Percentiles rank a stretch among this genome's conserved stretches.
These are phyloP conservation scores for Botrytis sinoallii DNA, from an alignment of 2,329 filamentous ascomycete genomes.

Conservation along the genomic window DNA sequence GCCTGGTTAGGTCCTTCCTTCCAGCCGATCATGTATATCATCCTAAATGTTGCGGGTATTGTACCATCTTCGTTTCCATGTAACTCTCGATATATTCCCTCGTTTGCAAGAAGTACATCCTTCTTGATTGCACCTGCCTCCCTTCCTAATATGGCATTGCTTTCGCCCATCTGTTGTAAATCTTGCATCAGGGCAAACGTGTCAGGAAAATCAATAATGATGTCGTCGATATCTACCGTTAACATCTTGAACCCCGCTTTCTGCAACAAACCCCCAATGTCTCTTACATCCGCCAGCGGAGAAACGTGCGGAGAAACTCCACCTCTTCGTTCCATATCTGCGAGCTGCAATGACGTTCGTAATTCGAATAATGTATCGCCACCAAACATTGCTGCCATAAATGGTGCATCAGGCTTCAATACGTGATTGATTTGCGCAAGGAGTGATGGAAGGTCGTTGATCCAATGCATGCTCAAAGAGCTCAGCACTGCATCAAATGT, in stretches of 20 bases:
- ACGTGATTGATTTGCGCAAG: conserved; percentile 81
- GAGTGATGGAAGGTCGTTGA: conserved; percentile 89
- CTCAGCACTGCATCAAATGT: conserved; percentile 89
- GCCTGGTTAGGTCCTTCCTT: conserved; percentile 77
- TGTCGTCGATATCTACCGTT: conserved; percentile 96
- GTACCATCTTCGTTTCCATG: conserved; percentile 77
- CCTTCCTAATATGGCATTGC: conserved; percentile 81
- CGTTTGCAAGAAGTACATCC: conserved; percentile 82
- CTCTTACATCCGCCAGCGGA: conserved; percentile 85
- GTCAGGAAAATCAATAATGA: conserved; percentile 90
- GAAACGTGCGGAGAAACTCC: conserved; percentile 89
- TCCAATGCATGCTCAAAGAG: conserved; percentile 90
- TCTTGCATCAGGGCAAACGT: conserved; percentile 90
- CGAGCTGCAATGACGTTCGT: conserved; percentile 87
- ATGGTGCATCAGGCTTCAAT: conserved; percentile 85
- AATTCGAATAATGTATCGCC: conserved; percentile 93
- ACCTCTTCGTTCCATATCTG: conserved; percentile 85
- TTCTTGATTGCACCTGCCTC: conserved; percentile 74
- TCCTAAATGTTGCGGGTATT: conserved; percentile 85
- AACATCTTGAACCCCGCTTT: conserved; percentile 91
- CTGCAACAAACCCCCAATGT: conserved; percentile 83
- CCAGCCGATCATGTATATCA: conserved; percentile 99
- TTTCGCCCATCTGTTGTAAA: conserved; percentile 93
- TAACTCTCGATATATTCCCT: conserved; percentile 83
- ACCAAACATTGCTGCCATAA: conserved; percentile 94